Percentiles rank a stretch among this genome's conserved stretches.
Evolutionary conservation across 1,139 yeast species (phyloP).

Genomic region (Suhomyces chickasaworum): DNA sequence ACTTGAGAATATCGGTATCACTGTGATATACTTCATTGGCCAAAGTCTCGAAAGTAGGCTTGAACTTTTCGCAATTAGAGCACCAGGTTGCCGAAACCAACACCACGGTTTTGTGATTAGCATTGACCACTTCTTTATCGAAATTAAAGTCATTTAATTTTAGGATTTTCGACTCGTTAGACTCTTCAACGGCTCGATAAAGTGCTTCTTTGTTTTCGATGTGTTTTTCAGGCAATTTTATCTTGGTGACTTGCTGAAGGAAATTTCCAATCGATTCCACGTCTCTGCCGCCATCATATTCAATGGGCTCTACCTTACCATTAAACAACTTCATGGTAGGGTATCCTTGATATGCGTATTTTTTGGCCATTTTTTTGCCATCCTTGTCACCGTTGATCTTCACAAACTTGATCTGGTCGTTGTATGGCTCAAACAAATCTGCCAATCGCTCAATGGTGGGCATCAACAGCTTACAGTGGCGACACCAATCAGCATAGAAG

Average conservation of each 20-base stretch:
- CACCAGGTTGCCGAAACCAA: constrained; percentile 46
- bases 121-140: constrained; percentile 32
- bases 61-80: constrained; percentile 29
- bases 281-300: constrained; percentile 52
- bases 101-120: constrained; percentile 28
- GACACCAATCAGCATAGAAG: constrained; percentile 81
- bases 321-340: constrained; percentile 66
- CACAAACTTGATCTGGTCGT: constrained; percentile 49
- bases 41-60: constrained; percentile 33
- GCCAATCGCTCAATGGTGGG: constrained; percentile 67
- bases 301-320: constrained; percentile 51
- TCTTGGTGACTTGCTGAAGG: constrained; percentile 38
- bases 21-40: constrained; percentile 34
- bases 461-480: constrained; percentile 69
- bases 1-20: constrained; percentile 40
- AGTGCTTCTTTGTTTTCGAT: constrained; percentile 8
- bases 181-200: constrained; percentile 4
- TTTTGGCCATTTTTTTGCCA: constrained; percentile 53
- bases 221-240: constrained; percentile 22
- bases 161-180: constrained; percentile 23
- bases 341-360: constrained; percentile 60
- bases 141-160: constrained; percentile 38
- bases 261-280: constrained; percentile 49
- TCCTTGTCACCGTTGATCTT: constrained; percentile 71
- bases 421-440: constrained; percentile 45